These are phyloP conservation scores for Crithidia fasciculata DNA, from an alignment of 208 protist species.

Conservation along the genomic window DNA sequence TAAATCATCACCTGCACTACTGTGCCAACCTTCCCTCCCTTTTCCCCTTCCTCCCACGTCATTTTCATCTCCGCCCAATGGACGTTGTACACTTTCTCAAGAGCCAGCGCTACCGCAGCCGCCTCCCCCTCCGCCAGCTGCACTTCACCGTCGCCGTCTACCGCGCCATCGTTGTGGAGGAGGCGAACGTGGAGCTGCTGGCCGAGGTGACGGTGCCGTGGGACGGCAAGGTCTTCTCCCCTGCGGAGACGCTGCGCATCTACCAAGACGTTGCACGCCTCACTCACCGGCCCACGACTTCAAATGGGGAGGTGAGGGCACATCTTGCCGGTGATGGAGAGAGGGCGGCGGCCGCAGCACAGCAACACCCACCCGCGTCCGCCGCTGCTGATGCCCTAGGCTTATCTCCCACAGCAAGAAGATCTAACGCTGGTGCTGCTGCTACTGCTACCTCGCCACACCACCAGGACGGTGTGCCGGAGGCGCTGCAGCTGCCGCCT, in stretches of 20 bases:
- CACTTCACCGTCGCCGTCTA: constrained; percentile 65
- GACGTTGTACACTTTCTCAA: constrained; percentile 63
- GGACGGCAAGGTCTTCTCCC: constrained; percentile 74
- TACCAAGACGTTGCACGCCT: constrained; percentile 26
- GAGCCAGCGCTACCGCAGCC: constrained; percentile 59
- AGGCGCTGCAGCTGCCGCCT: constrained; percentile 13
- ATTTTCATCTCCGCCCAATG: constrained; percentile 31
- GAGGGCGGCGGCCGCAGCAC: background rate
- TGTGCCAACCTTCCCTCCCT: background rate
- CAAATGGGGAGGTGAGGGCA: background rate
- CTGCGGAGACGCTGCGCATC: constrained; percentile 48
- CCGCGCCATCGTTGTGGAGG: constrained; percentile 73
- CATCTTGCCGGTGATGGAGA: background rate
- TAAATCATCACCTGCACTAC: too few species aligned
- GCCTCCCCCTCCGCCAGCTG: constrained; percentile 54
- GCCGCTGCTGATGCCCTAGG: background rate
- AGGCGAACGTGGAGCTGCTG: constrained; percentile 54
- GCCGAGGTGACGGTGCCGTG: constrained; percentile 52
- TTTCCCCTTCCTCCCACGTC: background rate
- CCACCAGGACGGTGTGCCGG: background rate
- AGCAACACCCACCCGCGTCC: background rate
- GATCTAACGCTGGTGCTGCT: background rate
- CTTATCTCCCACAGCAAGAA: background rate
- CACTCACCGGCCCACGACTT: background rate
- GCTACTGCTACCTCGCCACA: background rate